These are phyloP conservation scores for Tetraselmis striata DNA, from an alignment of 139 green algal species.

Conservation along the genomic window DNA sequence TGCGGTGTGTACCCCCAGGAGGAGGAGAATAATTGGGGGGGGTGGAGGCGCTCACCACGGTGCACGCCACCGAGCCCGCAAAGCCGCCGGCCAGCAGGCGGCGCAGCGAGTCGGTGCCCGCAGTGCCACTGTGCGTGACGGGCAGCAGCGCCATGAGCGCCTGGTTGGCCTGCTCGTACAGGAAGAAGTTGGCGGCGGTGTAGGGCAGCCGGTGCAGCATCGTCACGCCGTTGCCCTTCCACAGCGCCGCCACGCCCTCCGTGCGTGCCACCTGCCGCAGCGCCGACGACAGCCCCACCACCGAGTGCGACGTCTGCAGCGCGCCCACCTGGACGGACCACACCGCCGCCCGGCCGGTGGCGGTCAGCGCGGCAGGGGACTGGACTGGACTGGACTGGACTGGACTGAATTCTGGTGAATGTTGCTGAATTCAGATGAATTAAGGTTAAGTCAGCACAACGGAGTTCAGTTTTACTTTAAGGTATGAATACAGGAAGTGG, in stretches of 20 bases:
- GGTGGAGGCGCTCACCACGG: constrained; percentile 62
- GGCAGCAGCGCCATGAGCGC: background rate
- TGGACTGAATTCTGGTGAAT: no score
- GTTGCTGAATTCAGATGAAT: no score
- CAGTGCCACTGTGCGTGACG: background rate
- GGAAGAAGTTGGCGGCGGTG: constrained; percentile 89
- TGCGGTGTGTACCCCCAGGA: no score
- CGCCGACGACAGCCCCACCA: constrained; percentile 13
- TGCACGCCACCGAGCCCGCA: constrained; percentile 77
- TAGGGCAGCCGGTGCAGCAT: constrained; percentile 95
- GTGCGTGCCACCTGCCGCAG: constrained; percentile 40
- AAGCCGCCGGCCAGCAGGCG: constrained; percentile 59
- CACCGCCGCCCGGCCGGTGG: no score
- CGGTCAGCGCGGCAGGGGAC: no score
- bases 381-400: no score
- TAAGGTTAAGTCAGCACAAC: no score
- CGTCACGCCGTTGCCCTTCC: constrained; percentile 88
- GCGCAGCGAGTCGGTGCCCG: constrained; percentile 34
- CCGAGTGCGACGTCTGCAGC: background rate
- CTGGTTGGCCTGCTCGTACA: constrained; percentile 69
- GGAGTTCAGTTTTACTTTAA: no score
- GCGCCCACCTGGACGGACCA: background rate
- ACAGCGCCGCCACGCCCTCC: constrained; percentile 79
- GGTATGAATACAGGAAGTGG: no score
- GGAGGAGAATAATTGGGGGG: no score